A percentile compares a stretch with the other conserved stretches of the same genome.
These are phyloP conservation scores for Coemansia sp. DNA, from an alignment of 192 early-diverging fungal species.

Conservation along the genomic window DNA sequence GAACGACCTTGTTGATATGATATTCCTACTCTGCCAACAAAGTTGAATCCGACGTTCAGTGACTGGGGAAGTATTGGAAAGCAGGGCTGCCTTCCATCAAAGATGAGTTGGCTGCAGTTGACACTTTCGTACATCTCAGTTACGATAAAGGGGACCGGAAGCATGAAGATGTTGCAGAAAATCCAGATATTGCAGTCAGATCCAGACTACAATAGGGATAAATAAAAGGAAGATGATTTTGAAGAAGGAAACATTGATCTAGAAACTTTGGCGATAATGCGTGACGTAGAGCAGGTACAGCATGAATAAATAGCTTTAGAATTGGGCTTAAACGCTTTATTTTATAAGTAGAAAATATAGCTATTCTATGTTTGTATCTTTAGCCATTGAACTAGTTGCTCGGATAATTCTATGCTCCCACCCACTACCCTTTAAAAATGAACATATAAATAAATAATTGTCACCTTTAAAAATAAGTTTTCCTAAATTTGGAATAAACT, in stretches of 20 bases:
- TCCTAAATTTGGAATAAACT: too few species aligned
- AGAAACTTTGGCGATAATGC: slow-evolving; percentile 47
- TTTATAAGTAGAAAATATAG: too few species aligned
- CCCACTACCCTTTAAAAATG: too few species aligned
- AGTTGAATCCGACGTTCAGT: slow-evolving; percentile 69
- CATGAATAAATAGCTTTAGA: background rate
- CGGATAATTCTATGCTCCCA: too few species aligned
- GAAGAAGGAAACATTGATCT: slow-evolving; percentile 36
- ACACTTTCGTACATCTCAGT: slow-evolving; percentile 6
- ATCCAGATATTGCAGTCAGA: background rate
- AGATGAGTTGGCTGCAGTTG: slow-evolving; percentile 38
- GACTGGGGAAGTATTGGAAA: slow-evolving; percentile 88
- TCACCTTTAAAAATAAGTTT: too few species aligned
- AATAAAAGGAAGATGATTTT: background rate
- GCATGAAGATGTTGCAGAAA: background rate
- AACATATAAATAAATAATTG: too few species aligned
- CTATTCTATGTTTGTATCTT: too few species aligned
- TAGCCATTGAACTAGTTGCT: too few species aligned
- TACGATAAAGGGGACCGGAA: background rate
- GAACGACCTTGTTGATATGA: slow-evolving; percentile 92
- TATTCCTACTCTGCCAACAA: slow-evolving; percentile 71
- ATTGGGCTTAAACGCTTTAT: too few species aligned
- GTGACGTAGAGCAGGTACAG: slow-evolving; percentile 47
- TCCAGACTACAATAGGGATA: background rate
- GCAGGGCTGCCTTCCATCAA: slow-evolving; percentile 28